phyloP scores from a whole-genome alignment of 768 basidiomycete genomes.

The Roridomyces roridus region DNA sequence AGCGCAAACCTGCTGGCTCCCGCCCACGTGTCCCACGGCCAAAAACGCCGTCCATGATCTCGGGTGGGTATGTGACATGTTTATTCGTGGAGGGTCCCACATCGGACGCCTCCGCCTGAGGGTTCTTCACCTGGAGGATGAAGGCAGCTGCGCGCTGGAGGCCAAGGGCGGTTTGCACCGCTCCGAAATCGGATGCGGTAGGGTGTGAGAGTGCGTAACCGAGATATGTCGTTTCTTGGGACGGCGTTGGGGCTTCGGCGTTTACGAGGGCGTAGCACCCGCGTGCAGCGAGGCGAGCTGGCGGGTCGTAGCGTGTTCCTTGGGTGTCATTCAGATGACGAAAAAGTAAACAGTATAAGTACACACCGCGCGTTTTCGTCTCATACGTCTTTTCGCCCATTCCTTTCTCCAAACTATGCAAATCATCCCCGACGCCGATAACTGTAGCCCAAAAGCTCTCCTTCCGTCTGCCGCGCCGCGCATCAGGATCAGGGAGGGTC shows the following conservation, averaged over 20 bases:
- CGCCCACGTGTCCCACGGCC: conserved; percentile 50
- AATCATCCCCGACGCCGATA: conserved; percentile 55
- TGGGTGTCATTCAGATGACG: not conserved
- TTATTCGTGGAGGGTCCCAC: conserved; percentile 38
- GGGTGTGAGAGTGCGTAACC: conserved; percentile 67
- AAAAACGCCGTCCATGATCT: conserved; percentile 55
- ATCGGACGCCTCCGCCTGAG: conserved; percentile 45
- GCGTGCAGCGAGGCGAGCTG: conserved; percentile 58
- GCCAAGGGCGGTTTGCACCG: conserved; percentile 62
- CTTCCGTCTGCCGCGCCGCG: conserved; percentile 40
- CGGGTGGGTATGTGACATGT: conserved; percentile 51
- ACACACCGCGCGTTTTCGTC: conserved; percentile 65
- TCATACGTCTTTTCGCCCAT: conserved; percentile 60
- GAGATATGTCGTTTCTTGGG: conserved; percentile 56
- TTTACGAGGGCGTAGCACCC: conserved; percentile 69
- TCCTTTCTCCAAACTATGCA: conserved; percentile 51
- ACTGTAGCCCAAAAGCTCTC: conserved; percentile 61
- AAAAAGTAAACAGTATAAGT: not conserved
- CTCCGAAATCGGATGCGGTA: conserved; percentile 46
- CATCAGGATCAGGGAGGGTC: conserved; percentile 54
- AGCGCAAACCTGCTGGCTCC: conserved; percentile 54
- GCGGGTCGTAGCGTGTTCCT: conserved; percentile 57
- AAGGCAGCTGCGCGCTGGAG: conserved; percentile 60
- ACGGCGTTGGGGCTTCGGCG: conserved; percentile 48
- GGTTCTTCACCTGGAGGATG: conserved; percentile 68